phyloP scores from a whole-genome alignment of 768 basidiomycete species.

The Podaxis mareebaensis region DNA sequence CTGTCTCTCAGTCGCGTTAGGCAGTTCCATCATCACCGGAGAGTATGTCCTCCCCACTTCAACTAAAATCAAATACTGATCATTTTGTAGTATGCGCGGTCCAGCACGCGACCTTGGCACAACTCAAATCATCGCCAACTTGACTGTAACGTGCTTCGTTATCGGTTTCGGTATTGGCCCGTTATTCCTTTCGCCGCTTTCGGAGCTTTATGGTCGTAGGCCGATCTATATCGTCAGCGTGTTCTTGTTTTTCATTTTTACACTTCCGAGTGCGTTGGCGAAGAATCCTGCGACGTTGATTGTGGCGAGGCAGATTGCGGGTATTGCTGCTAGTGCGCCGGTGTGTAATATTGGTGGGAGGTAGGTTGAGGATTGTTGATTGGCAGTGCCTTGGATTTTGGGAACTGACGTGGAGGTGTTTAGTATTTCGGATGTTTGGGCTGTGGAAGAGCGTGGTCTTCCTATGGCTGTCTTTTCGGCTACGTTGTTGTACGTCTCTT shows the following conservation, averaged over 20 bases:
- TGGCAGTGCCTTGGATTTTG: neutral
- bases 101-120: conserved; percentile 33
- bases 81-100: conserved; percentile 29
- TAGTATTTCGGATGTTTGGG: conserved; percentile 43
- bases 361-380: conserved; percentile 17
- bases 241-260: conserved; percentile 46
- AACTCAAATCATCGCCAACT: conserved; percentile 37
- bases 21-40: conserved; percentile 42
- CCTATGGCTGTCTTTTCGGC: conserved; percentile 51
- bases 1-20: conserved; percentile 38
- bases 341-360: conserved; percentile 47
- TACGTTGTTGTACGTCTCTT: conserved; percentile 40
- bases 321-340: conserved; percentile 41
- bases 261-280: conserved; percentile 45
- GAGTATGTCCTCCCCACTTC: conserved; percentile 29
- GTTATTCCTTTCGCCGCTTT: conserved; percentile 40
- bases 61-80: neutral
- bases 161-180: conserved; percentile 46
- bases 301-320: conserved; percentile 45
- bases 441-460: conserved; percentile 40
- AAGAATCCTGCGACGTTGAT: conserved; percentile 46
- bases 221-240: conserved; percentile 39
- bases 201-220: conserved; percentile 38
- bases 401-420: neutral
- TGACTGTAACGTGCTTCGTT: conserved; percentile 44